Evolutionary conservation across 768 basidiomycete genomes (phyloP), one percentile per base, ranked within the genome.

Genomic region (Atractiella rhizophila): DNA sequence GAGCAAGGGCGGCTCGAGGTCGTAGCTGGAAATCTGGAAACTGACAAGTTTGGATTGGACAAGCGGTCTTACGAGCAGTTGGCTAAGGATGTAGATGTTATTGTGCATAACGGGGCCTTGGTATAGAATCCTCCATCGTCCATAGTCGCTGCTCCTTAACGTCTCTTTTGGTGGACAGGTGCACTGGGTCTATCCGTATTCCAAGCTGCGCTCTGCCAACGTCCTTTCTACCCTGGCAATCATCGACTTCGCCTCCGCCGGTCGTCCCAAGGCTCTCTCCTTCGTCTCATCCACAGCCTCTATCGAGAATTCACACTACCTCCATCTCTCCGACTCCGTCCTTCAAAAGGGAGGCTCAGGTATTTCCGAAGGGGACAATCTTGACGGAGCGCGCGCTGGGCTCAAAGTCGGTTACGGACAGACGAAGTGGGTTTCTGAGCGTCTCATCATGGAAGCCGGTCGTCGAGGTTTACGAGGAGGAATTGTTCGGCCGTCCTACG

Each of bases 111-210:
- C 49, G 91, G 91, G 27, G 91, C 91, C n/a, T 59, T 94, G 58
- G 88, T 86, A 50, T 10, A 26, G 37, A 21, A 16, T 28, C n/a
- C n/a, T n/a, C n/a, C n/a, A 23, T 35, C n/a, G 39, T 12, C n/a
- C 5, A 6, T 4, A 5, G 15, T 19, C 32, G 13, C 26, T 25
- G n/a, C 33, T 27, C 44, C 29, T 51, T n/a, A 40, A 13, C 7
- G 19, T 4, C 30, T 32, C n/a, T 8, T 9, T 29, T 38, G 16
- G 0, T 26, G 20, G 24, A 20, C 53, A 83, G 81, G 82, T 96
- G 12, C 91, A 98, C 55, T 98, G 91, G 91, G 81, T 98, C 3
- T 98, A 91, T 58, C 83, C 85, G 0, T 98, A 98, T 60, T 76
- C 86, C 56, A 82, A 74, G 56, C 66, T 98, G 10, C 77, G 86